Percentiles rank a stretch among this genome's conserved stretches.
Conservation (phyloP, 805 yeast genomes). For the Maudiozyma serrabonitensis region DNA sequence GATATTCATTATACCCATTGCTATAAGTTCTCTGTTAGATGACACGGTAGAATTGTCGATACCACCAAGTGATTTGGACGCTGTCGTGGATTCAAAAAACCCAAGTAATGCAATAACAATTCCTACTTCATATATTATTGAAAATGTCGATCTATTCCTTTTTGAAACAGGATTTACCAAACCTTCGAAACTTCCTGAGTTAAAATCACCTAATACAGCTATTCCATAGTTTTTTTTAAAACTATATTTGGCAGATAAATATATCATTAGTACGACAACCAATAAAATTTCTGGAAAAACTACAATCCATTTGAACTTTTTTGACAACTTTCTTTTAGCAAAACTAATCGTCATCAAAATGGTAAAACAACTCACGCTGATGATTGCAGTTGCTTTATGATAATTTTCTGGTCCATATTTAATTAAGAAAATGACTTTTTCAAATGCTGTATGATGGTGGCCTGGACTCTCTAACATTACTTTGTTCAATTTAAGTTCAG, state of each 20-base stretch:
- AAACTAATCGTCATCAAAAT: conserved; percentile 35
- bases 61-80: conserved; percentile 77
- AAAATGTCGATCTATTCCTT: conserved; percentile 38
- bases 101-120: conserved; percentile 78
- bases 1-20: conserved; percentile 70
- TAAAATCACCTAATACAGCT: conserved; percentile 59
- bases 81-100: conserved; percentile 87
- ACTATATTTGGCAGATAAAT: conserved; percentile 37
- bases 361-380: conserved; percentile 46
- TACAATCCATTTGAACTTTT: conserved; percentile 35
- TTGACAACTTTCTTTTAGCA: conserved; percentile 32
- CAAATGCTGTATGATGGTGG: conserved; percentile 62
- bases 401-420: conserved; percentile 35
- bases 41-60: conserved; percentile 64
- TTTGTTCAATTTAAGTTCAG: conserved; percentile 57
- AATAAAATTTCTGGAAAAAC: conserved; percentile 80
- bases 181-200: conserved; percentile 37
- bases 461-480: conserved; percentile 37
- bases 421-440: conserved; percentile 51
- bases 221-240: conserved; percentile 48
- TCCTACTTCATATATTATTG: conserved; percentile 53
- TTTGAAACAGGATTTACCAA: conserved; percentile 50
- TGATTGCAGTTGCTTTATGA: conserved; percentile 50
- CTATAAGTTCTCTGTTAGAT: conserved; percentile 77
- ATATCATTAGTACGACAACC: conserved; percentile 55